Percentiles rank a stretch among this genome's conserved stretches.
Conservation (phyloP, 345 rosid genomes). For the Microcos paniculata region DNA sequence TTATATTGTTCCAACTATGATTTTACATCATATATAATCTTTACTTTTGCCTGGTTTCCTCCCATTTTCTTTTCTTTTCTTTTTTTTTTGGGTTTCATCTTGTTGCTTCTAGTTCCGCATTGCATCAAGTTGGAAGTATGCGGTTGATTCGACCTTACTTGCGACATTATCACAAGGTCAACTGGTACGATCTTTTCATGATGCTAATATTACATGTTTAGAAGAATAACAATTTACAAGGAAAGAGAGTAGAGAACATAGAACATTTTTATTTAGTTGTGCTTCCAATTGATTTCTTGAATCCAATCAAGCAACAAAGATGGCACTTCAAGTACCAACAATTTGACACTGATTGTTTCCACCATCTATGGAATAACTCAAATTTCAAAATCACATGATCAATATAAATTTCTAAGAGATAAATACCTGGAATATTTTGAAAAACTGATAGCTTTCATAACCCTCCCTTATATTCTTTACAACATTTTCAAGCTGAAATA, state of each 20-base stretch:
- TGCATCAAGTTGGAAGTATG: background rate
- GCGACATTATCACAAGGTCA: background rate
- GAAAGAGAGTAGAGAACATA: background rate
- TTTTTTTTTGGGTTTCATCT: no score
- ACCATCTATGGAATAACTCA: constrained; percentile 1
- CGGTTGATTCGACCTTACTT: background rate
- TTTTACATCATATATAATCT: no score
- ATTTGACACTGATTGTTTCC: background rate
- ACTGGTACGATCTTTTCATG: background rate
- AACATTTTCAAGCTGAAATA: constrained; percentile 84
- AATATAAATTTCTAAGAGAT: background rate
- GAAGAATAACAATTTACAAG: background rate
- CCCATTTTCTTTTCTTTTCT: no score
- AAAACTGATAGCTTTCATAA: constrained; percentile 82
- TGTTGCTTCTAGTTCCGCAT: no score
- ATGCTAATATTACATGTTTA: background rate
- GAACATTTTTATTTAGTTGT: background rate
- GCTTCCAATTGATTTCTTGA: background rate
- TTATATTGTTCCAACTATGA: no score
- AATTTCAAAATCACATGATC: background rate
- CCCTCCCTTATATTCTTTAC: constrained; percentile 67
- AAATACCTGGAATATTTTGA: constrained; percentile 86
- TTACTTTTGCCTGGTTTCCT: no score
- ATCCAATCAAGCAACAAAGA: background rate
- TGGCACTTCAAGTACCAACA: background rate